Conservation (phyloP, 2,329 filamentous ascomycete species). For the Tolypocladium pustulatum region DNA sequence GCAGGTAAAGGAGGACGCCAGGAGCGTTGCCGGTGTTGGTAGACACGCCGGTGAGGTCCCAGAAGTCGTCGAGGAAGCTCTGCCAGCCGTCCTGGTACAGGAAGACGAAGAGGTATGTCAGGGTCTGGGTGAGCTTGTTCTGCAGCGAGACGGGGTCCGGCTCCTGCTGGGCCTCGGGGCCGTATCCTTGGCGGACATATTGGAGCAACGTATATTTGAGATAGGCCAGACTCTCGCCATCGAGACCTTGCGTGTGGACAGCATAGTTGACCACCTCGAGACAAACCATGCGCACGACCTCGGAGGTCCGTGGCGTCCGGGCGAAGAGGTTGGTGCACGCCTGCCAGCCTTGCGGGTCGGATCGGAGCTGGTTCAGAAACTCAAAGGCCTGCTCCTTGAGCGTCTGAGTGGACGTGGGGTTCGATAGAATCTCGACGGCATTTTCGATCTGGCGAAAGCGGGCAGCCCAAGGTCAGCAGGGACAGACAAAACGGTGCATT, state of each 20-base stretch:
- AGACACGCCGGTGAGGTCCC: slow-evolving; percentile 58
- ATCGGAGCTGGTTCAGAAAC: slow-evolving; percentile 67
- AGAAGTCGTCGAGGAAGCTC: slow-evolving; percentile 82
- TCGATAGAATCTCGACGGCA: slow-evolving; percentile 89
- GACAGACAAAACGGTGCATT: background rate
- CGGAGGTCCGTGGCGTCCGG: slow-evolving; percentile 61
- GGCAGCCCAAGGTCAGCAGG: background rate
- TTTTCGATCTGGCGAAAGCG: slow-evolving; percentile 63
- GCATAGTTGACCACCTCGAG: slow-evolving; percentile 92
- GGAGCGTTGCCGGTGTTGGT: slow-evolving; percentile 58
- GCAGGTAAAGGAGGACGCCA: slow-evolving; percentile 79
- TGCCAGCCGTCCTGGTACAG: slow-evolving; percentile 83
- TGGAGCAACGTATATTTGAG: slow-evolving; percentile 74
- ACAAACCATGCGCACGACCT: slow-evolving; percentile 79
- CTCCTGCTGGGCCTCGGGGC: slow-evolving; percentile 42
- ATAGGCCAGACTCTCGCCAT: slow-evolving; percentile 58
- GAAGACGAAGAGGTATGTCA: slow-evolving; percentile 86
- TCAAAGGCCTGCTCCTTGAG: slow-evolving; percentile 77
- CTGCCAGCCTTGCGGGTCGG: slow-evolving; percentile 81
- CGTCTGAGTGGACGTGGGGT: slow-evolving; percentile 62
- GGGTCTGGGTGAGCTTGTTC: slow-evolving; percentile 93
- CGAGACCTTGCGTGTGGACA: slow-evolving; percentile 68
- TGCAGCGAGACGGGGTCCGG: slow-evolving; percentile 71
- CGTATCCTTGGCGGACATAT: slow-evolving; percentile 71
- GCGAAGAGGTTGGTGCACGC: slow-evolving; percentile 80